These are phyloP conservation scores for Drechslerella stenobrocha DNA, from an alignment of 2,329 filamentous ascomycete genomes.

Conservation along the genomic window DNA sequence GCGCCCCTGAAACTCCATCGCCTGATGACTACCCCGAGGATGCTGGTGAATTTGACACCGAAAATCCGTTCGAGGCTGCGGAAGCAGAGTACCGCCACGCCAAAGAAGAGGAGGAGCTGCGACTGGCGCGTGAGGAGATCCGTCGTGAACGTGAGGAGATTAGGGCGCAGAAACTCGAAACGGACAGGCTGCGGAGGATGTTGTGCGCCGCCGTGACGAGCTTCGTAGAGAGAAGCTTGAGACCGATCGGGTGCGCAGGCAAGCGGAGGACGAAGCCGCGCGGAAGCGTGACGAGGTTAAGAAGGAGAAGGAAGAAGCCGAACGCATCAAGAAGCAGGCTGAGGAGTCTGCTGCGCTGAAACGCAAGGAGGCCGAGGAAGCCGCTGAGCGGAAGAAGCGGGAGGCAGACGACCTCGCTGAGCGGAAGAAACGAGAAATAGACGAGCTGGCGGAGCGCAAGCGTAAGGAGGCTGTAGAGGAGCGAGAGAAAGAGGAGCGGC, in stretches of 20 bases:
- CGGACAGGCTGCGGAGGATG: constrained; percentile 37
- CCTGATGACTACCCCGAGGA: too few relatives aligned
- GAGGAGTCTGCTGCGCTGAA: constrained; percentile 85
- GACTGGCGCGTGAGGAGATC: constrained; percentile 31
- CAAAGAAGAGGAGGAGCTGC: constrained; percentile 38
- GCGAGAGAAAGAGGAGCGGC: constrained; percentile 76
- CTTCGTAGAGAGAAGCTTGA: constrained; percentile 27
- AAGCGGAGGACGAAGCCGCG: constrained; percentile 30
- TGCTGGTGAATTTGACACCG: not conserved
- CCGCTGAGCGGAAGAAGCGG: constrained; percentile 82
- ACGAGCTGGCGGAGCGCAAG: constrained; percentile 73
- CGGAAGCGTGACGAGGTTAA: constrained; percentile 14
- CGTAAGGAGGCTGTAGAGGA: constrained; percentile 75
- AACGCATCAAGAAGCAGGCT: constrained; percentile 14
- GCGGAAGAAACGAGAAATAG: constrained; percentile 81
- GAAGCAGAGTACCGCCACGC: constrained; percentile 43
- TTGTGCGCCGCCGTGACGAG: constrained; percentile 27
- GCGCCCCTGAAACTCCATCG: too few relatives aligned
- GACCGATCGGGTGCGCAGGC: constrained; percentile 23
- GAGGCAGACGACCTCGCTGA: constrained; percentile 81
- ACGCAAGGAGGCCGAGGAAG: constrained; percentile 85
- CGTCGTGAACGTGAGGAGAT: constrained; percentile 29
- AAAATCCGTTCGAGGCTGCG: constrained; percentile 32
- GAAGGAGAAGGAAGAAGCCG: constrained; percentile 26
- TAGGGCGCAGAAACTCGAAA: constrained; percentile 31